Percentiles rank a stretch among this genome's conserved stretches.
Conservation (phyloP, 768 basidiomycete species). For the Lanmaoa rubissima region DNA sequence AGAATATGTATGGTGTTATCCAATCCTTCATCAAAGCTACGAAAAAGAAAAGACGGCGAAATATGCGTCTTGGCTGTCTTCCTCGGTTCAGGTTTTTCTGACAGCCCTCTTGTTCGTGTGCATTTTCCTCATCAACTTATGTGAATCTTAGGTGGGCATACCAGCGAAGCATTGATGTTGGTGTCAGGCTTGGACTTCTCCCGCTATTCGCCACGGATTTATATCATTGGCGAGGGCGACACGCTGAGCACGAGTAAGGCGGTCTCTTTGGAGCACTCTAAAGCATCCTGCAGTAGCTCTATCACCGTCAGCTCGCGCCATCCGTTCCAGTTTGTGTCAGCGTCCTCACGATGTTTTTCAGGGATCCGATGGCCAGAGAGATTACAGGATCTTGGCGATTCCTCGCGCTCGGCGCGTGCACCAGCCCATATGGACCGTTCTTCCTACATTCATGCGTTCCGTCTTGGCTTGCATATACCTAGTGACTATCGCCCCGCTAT, state of each 20-base stretch:
- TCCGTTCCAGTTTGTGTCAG: neutral
- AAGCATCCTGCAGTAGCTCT: neutral
- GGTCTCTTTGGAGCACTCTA: constrained; percentile 52
- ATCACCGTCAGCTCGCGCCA: constrained; percentile 15
- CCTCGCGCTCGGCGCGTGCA: constrained; percentile 89
- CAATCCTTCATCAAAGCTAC: constrained; percentile 9
- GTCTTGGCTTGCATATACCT: constrained; percentile 60
- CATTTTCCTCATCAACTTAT: constrained; percentile 7
- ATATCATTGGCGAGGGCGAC: constrained; percentile 83
- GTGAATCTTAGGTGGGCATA: constrained; percentile 78
- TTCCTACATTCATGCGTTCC: constrained; percentile 61
- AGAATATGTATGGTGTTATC: constrained; percentile 21
- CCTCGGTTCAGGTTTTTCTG: constrained; percentile 80
- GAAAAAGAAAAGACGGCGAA: constrained; percentile 13
- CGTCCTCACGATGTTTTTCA: constrained; percentile 12
- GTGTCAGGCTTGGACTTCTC: constrained; percentile 69
- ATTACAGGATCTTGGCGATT: constrained; percentile 59
- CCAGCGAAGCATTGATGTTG: constrained; percentile 78
- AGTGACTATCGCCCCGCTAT: constrained; percentile 53
- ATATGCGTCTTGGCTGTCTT: constrained; percentile 73
- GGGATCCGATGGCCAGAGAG: neutral
- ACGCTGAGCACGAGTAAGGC: constrained; percentile 73
- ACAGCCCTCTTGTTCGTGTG: neutral
- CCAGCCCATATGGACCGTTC: constrained; percentile 70
- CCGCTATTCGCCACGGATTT: constrained; percentile 75